phyloP scores from a whole-genome alignment of 352 stramenopile species.

The Globisporangium yorkense region DNA sequence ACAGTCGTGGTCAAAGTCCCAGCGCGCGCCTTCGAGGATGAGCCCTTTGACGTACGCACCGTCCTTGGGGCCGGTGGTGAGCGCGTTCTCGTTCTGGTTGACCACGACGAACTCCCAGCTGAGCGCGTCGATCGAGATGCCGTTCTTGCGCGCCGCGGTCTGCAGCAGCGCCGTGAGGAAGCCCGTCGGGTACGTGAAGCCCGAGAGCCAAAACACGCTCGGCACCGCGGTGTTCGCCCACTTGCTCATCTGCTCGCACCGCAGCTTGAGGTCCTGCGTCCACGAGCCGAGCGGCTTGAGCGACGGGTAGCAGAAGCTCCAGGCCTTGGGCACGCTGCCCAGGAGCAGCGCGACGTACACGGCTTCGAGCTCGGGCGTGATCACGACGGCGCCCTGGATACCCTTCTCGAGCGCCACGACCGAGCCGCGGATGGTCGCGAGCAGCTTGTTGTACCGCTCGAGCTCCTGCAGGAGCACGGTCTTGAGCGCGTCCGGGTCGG shows the following conservation, averaged over 20 bases:
- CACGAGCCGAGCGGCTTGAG: conserved; percentile 92
- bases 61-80: conserved; percentile 81
- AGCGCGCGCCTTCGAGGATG: conserved; percentile 90
- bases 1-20: conserved; percentile 89
- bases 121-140: conserved; percentile 93
- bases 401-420: conserved; percentile 87
- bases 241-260: conserved; percentile 87
- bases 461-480: conserved; percentile 94
- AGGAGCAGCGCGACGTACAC: conserved; percentile 90
- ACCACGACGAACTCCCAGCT: conserved; percentile 94
- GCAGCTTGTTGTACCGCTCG: conserved; percentile 91
- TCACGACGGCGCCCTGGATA: conserved; percentile 92
- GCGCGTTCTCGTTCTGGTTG: conserved; percentile 81
- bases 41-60: conserved; percentile 90
- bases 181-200: conserved; percentile 95
- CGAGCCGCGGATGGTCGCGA: conserved; percentile 72
- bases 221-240: conserved; percentile 87
- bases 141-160: conserved; percentile 92
- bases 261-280: conserved; percentile 88
- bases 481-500: conserved; percentile 90
- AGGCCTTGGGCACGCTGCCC: conserved; percentile 84
- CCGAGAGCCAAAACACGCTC: conserved; percentile 92
- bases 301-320: conserved; percentile 93
- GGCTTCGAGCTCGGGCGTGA: conserved; percentile 92
- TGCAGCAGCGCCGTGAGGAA: conserved; percentile 96